phyloP scores from a whole-genome alignment of 192 early-diverging fungal genomes.

The Coemansia javaensis region DNA sequence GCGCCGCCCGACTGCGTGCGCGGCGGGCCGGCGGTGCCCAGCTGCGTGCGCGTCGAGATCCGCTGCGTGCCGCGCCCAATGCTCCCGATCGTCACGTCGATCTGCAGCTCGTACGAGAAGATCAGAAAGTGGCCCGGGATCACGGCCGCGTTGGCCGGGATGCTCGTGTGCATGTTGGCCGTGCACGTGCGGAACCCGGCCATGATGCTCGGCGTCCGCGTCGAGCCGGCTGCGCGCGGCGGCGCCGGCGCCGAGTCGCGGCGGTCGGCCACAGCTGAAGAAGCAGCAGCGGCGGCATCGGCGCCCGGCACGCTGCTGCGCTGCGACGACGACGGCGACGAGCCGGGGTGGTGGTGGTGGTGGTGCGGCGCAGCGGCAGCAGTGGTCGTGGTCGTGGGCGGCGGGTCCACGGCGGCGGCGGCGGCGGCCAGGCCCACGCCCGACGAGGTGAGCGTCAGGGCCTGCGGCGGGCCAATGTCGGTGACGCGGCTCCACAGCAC shows the following conservation, averaged over 20 bases:
- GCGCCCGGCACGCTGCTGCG: too few relatives aligned
- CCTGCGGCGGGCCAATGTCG: conserved; percentile 20
- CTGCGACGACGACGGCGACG: too few relatives aligned
- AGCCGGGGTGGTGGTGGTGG: too few relatives aligned
- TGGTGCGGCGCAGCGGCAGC: too few relatives aligned
- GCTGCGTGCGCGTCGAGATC: conserved; percentile 31
- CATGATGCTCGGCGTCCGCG: conserved; percentile 21
- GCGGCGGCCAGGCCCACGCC: conserved; percentile 33
- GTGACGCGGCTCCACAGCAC: conserved; percentile 39
- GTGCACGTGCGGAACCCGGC: conserved; percentile 29
- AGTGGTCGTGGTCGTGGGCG: neutral
- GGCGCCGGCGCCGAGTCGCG: conserved; percentile 13
- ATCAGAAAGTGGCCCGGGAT: conserved; percentile 36
- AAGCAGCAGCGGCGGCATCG: too few relatives aligned
- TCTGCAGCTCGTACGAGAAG: conserved; percentile 46
- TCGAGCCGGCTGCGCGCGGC: too few relatives aligned
- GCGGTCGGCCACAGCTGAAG: conserved; percentile 8
- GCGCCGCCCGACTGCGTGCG: neutral
- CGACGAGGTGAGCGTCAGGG: conserved; percentile 25
- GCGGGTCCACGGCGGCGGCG: conserved; percentile 8
- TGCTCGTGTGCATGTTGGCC: conserved; percentile 40
- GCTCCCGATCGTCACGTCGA: conserved; percentile 36
- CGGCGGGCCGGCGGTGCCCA: conserved; percentile 15
- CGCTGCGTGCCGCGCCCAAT: conserved; percentile 28
- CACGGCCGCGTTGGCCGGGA: conserved; percentile 22